Conservation (phyloP, 2,329 filamentous ascomycete genomes). For the Basipetospora sp. region DNA sequence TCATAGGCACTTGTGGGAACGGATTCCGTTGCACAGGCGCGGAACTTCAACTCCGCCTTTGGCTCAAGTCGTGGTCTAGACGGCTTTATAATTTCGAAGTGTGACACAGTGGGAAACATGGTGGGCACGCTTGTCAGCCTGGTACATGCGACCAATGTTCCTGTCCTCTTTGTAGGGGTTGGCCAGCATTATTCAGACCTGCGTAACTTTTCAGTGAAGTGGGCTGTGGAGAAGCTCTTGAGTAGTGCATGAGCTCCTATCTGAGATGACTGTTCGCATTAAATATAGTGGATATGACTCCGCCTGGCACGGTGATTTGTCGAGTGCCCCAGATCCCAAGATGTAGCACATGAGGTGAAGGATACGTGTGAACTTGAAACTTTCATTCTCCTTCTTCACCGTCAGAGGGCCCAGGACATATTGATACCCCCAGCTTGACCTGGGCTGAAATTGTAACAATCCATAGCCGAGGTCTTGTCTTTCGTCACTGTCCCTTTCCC, state of each 20-base stretch:
- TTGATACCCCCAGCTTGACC: no score
- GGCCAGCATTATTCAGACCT: constrained; percentile 56
- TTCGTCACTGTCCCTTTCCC: no score
- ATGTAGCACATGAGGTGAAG: no score
- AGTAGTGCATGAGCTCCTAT: constrained; percentile 19
- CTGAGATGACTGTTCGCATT: no score
- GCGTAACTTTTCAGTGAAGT: constrained; percentile 53
- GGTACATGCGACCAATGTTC: constrained; percentile 92
- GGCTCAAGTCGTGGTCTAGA: constrained; percentile 68
- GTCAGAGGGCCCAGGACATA: no score
- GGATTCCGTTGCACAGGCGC: constrained; percentile 85
- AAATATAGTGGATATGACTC: no score
- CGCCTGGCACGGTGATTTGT: no score
- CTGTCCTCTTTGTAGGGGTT: constrained; percentile 77
- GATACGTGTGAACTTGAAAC: no score
- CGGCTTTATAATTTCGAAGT: constrained; percentile 97
- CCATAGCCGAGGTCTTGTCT: no score
- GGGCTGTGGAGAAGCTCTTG: constrained; percentile 53
- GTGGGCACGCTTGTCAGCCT: constrained; percentile 89
- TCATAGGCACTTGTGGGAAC: constrained; percentile 80
- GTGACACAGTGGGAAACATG: constrained; percentile 99
- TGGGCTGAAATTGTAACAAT: no score
- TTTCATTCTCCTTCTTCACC: no score
- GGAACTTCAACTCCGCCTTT: constrained; percentile 91
- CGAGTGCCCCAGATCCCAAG: no score